phyloP scores from a whole-genome alignment of 352 stramenopile species.

The Bremia lactucae region DNA sequence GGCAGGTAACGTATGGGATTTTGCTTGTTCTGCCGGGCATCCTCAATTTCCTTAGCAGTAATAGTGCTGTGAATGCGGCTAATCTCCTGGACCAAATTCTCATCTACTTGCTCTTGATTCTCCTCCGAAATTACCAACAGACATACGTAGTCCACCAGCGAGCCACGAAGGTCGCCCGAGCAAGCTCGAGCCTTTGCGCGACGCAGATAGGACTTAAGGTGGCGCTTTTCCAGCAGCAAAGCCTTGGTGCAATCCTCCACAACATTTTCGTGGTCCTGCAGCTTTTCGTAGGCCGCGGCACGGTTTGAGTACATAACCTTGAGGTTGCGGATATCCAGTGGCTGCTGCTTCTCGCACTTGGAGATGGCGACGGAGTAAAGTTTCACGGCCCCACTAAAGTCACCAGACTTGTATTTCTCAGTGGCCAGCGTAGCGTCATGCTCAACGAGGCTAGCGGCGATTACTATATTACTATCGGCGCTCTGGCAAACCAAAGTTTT shows the following conservation, averaged over 20 bases:
- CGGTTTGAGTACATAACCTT: slow-evolving; percentile 85
- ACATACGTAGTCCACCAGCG: slow-evolving; percentile 74
- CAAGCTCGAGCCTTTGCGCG: slow-evolving; percentile 57
- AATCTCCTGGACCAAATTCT: slow-evolving; percentile 57
- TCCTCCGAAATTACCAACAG: slow-evolving; percentile 71
- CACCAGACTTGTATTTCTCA: slow-evolving; percentile 70
- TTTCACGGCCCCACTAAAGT: slow-evolving; percentile 52
- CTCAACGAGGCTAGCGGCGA: slow-evolving; percentile 32
- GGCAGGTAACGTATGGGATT: slow-evolving; percentile 52
- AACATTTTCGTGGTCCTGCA: slow-evolving; percentile 54
- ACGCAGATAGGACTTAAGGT: slow-evolving; percentile 69
- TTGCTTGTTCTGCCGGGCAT: slow-evolving; percentile 46
- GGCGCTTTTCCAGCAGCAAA: slow-evolving; percentile 50
- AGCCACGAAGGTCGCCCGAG: slow-evolving; percentile 35
- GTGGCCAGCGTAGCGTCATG: slow-evolving; percentile 57
- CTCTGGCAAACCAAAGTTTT: slow-evolving; percentile 22
- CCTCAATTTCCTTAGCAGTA: slow-evolving; percentile 52
- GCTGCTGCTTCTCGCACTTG: slow-evolving; percentile 41
- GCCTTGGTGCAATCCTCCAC: slow-evolving; percentile 50
- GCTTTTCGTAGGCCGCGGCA: slow-evolving; percentile 57
- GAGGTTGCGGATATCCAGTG: slow-evolving; percentile 58
- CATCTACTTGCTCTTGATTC: slow-evolving; percentile 63
- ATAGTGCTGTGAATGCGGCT: slow-evolving; percentile 67
- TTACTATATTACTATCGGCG: slow-evolving; percentile 1
- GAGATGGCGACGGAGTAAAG: slow-evolving; percentile 60